Evolutionary conservation across 2,329 filamentous ascomycete species (phyloP), one percentile per base, ranked within the genome.

Genomic region (Akanthomyces muscarius): DNA sequence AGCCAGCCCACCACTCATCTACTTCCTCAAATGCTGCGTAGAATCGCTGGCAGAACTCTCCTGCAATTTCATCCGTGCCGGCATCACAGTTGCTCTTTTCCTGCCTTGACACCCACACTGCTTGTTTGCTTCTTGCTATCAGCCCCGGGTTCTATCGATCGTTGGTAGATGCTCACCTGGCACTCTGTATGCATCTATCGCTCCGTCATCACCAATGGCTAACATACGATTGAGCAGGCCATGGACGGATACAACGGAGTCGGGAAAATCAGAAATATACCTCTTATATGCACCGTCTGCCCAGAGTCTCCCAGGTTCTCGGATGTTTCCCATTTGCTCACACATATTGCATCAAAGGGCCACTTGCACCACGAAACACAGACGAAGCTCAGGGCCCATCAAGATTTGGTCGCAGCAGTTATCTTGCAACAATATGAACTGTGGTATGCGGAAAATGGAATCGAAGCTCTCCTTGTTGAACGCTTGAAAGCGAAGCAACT

Each of bases 291-390:
- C 84, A 87, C 83, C 71, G 88, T 97, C 68, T 98, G 94, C 73
- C 89, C 90, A 42, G 91, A 89, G 68, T 84, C 83, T 65, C 91
- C 91, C 45, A 84, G 78, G 36, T 97, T 97, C 77, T 96, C 92
- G 62, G 94, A 98, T 75, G 82, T 92, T 51, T 97, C 93, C 41
- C 94, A 97, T 75, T 81, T 97, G 44, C 85, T 98, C 71, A 98
- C 94, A 14, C 94, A 98, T 72, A 86, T 97, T 66, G 87, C 90
- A 64, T 97, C 93, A 67, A 97, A 97, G 73, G 89, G 90, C n/a
- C 94, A 98, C 73, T 80, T 97, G 41, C 88, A 92, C 64, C 85
- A 91, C 72, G 87, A 91, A 70, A 96, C 93, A 78, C 92, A 91
- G 71, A 83, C 92, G 59, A 88, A 91, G 69, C 85, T 97, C 67